A percentile compares a stretch with the other conserved stretches of the same genome.
phyloP scores from a whole-genome alignment of 2,329 filamentous ascomycete species.

The Ceratocystis albifundus region DNA sequence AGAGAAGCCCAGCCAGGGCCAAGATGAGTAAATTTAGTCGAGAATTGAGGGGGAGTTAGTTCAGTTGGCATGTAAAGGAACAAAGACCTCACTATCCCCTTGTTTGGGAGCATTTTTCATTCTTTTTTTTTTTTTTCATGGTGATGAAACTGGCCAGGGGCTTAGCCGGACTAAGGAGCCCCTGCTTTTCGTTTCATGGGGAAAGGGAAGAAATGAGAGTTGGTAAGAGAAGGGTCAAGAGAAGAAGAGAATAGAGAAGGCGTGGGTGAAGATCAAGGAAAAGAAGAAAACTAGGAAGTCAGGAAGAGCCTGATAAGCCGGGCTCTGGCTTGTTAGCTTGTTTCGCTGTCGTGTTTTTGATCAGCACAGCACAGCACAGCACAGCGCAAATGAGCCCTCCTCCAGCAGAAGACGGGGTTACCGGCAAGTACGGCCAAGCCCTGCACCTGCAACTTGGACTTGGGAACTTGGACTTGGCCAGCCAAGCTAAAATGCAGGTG shows the following conservation, averaged over 20 bases:
- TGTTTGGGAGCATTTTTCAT: background rate
- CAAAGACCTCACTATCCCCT: background rate
- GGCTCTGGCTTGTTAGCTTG: background rate
- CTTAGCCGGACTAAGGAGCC: background rate
- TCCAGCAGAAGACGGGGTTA: background rate
- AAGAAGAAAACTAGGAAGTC: background rate
- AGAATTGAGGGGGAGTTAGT: too few species aligned
- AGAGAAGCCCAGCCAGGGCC: too few species aligned
- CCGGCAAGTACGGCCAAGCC: too few species aligned
- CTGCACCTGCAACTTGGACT: background rate
- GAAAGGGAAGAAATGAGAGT: constrained; percentile 5
- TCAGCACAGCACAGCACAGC: too few species aligned
- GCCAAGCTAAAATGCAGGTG: background rate
- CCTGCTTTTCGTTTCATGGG: constrained; percentile 14
- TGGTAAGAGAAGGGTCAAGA: background rate
- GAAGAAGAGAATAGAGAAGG: background rate
- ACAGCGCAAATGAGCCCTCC: too few species aligned
- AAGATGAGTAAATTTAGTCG: too few species aligned
- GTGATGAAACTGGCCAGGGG: constrained; percentile 18
- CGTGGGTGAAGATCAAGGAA: background rate
- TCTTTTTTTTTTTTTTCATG: too few species aligned
- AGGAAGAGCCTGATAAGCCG: too few species aligned
- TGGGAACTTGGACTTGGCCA: constrained; percentile 3
- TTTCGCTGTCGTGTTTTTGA: background rate
- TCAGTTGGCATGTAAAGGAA: background rate